Percentiles rank a stretch among this genome's conserved stretches.
phyloP scores from a whole-genome alignment of 1,284 basidiomycete genomes.

The Ganoderma multipileum region DNA sequence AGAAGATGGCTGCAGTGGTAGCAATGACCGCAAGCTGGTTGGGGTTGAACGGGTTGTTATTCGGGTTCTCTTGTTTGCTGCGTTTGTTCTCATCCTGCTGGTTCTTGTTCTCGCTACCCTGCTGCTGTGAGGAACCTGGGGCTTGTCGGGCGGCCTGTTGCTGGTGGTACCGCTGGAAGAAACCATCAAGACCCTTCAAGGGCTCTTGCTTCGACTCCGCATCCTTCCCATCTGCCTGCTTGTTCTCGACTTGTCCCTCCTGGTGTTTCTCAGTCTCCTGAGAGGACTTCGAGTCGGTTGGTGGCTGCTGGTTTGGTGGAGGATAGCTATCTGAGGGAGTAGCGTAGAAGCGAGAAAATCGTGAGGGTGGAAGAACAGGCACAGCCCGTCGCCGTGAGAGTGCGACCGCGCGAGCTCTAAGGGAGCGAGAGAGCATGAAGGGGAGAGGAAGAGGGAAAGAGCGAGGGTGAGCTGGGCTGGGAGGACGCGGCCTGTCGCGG shows the following conservation, averaged over 20 bases:
- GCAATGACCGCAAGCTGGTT: conserved; percentile 68
- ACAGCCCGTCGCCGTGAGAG: conserved; percentile 44
- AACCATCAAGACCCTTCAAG: conserved; percentile 73
- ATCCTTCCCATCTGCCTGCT: conserved; percentile 49
- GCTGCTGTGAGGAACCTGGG: conserved; percentile 15
- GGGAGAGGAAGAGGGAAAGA: conserved; percentile 22
- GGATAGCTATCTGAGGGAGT: conserved; percentile 47
- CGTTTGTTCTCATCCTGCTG: conserved; percentile 39
- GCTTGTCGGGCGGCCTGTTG: conserved; percentile 46
- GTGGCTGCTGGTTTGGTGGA: conserved; percentile 38
- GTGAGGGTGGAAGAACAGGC: conserved; percentile 39
- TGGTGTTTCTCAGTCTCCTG: conserved; percentile 37
- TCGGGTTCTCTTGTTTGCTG: conserved; percentile 42
- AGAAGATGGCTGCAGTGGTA: conserved; percentile 69
- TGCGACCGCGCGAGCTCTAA: conserved; percentile 44
- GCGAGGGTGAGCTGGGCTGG: conserved; percentile 22
- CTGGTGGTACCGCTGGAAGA: conserved; percentile 79
- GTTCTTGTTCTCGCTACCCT: conserved; percentile 24
- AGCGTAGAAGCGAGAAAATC: conserved; percentile 47
- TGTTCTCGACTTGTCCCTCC: conserved; percentile 36
- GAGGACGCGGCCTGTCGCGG: conserved; percentile 7
- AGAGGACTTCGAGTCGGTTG: conserved; percentile 38
- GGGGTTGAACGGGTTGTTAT: conserved; percentile 57
- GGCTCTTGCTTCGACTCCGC: conserved; percentile 42
- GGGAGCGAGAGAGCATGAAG: conserved; percentile 51